These are phyloP conservation scores for Aspergillus arachidicola DNA, from an alignment of 2,329 filamentous ascomycete genomes.

Conservation along the genomic window DNA sequence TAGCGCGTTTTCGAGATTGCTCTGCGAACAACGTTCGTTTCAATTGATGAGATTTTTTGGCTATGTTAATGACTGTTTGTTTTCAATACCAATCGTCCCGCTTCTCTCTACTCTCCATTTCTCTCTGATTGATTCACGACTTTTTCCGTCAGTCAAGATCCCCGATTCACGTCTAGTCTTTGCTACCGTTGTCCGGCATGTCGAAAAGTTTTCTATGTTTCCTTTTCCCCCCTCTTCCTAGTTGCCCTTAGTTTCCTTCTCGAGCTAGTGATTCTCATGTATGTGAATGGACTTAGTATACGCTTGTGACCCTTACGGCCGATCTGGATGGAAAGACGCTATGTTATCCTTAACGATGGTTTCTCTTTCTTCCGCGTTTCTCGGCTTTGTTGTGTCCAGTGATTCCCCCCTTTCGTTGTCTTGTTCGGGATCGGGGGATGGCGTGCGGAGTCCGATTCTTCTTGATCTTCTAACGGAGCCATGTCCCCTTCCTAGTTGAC, in stretches of 20 bases:
- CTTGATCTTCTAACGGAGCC: slow-evolving; percentile 28
- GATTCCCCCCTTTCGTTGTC: slow-evolving; percentile 22
- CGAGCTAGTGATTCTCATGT: slow-evolving; percentile 34
- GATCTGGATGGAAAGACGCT: slow-evolving; percentile 34
- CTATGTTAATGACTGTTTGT: slow-evolving; percentile 29
- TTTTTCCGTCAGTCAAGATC: slow-evolving; percentile 32
- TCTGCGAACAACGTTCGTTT: slow-evolving; percentile 7
- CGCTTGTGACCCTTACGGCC: slow-evolving; percentile 38
- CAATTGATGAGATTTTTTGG: slow-evolving; percentile 23
- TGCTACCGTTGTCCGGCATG: slow-evolving; percentile 38
- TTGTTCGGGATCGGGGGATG: slow-evolving; percentile 26
- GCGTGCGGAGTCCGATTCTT: slow-evolving; percentile 32
- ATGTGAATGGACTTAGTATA: slow-evolving; percentile 35
- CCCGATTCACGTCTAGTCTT: slow-evolving; percentile 35
- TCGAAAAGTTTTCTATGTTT: slow-evolving; percentile 39
- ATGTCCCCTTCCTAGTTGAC: slow-evolving; percentile 27
- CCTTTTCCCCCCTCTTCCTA: slow-evolving; percentile 20
- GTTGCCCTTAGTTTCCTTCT: slow-evolving; percentile 28
- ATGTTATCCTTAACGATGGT: slow-evolving; percentile 14
- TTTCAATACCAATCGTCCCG: slow-evolving; percentile 19
- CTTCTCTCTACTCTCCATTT: slow-evolving; percentile 21
- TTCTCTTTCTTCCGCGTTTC: slow-evolving; percentile 14
- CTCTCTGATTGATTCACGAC: slow-evolving; percentile 34
- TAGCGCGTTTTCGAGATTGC: not conserved
- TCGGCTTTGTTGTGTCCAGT: slow-evolving; percentile 17